A percentile compares a stretch with the other conserved stretches of the same genome.
These are phyloP conservation scores for Tremellales sp. DNA, from an alignment of 1,284 basidiomycete genomes.

Conservation along the genomic window DNA sequence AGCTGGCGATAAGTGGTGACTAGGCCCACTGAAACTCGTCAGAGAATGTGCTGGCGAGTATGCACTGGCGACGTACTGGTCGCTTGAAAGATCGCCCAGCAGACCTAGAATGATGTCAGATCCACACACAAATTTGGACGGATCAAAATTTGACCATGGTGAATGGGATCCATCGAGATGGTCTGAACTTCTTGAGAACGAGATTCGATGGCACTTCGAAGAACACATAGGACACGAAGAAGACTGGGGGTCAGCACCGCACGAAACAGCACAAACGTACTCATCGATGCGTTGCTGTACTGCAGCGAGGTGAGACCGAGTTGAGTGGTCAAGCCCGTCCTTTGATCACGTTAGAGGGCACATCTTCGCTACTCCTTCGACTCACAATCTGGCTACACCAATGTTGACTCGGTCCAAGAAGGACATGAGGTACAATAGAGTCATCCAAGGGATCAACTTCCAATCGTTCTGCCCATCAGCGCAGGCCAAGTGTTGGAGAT, in stretches of 20 bases:
- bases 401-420: slow-evolving; percentile 53
- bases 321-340: slow-evolving; percentile 42
- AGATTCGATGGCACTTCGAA: slow-evolving; percentile 51
- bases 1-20: slow-evolving; percentile 47
- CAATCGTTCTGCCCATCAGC: slow-evolving; percentile 43
- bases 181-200: slow-evolving; percentile 48
- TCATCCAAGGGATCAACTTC: slow-evolving; percentile 47
- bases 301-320: slow-evolving; percentile 45
- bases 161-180: slow-evolving; percentile 46
- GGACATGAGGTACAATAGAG: slow-evolving; percentile 44
- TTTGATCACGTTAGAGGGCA: no score
- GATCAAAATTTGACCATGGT: slow-evolving; percentile 42
- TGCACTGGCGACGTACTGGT: no score
- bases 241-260: no score
- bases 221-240: slow-evolving; percentile 48
- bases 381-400: slow-evolving; percentile 48
- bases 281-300: slow-evolving; percentile 47
- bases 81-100: no score
- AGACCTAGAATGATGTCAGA: no score
- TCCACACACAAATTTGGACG: slow-evolving; percentile 38
- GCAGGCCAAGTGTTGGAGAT: not conserved
- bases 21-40: slow-evolving; percentile 39
- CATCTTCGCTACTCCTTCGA: no score
- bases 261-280: slow-evolving; percentile 15
- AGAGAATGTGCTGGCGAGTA: no score